These are phyloP conservation scores for Neurospora terricola DNA, from an alignment of 495 filamentous ascomycete genomes.

Conservation along the genomic window DNA sequence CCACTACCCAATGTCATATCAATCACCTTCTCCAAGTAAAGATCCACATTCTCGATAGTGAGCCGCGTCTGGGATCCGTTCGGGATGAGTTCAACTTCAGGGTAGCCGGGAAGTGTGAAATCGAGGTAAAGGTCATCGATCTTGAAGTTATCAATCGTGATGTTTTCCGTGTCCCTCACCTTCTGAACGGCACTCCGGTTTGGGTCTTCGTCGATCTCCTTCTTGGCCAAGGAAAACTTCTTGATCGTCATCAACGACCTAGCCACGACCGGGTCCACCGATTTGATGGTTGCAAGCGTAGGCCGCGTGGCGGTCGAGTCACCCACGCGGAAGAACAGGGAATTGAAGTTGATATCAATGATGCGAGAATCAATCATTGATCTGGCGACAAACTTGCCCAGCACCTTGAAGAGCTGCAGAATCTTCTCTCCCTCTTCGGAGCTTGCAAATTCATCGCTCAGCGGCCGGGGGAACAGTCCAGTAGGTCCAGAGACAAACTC, in stretches of 20 bases:
- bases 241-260: slow-evolving; percentile 80
- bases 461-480: slow-evolving; percentile 87
- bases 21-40: slow-evolving; percentile 82
- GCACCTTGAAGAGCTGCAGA: slow-evolving; percentile 79
- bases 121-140: slow-evolving; percentile 87
- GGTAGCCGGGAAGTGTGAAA: slow-evolving; percentile 91
- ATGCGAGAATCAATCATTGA: slow-evolving; percentile 98
- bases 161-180: slow-evolving; percentile 51
- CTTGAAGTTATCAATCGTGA: slow-evolving; percentile 59
- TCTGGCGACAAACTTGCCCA: slow-evolving; percentile 94
- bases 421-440: slow-evolving; percentile 72
- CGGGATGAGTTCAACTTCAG: slow-evolving; percentile 71
- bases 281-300: slow-evolving; percentile 83
- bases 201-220: slow-evolving; percentile 61
- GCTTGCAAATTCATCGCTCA: slow-evolving; percentile 67
- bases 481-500: slow-evolving; percentile 82
- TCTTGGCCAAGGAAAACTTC: slow-evolving; percentile 76
- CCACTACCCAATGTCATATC: slow-evolving; percentile 84
- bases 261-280: slow-evolving; percentile 79
- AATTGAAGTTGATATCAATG: slow-evolving; percentile 95
- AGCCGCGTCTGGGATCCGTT: slow-evolving; percentile 64
- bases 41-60: slow-evolving; percentile 79
- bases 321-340: slow-evolving; percentile 93
- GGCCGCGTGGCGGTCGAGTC: slow-evolving; percentile 66
- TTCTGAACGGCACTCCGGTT: slow-evolving; percentile 58